These are phyloP conservation scores for Mycogone perniciosa DNA, from an alignment of 2,329 filamentous ascomycete species.

Conservation along the genomic window DNA sequence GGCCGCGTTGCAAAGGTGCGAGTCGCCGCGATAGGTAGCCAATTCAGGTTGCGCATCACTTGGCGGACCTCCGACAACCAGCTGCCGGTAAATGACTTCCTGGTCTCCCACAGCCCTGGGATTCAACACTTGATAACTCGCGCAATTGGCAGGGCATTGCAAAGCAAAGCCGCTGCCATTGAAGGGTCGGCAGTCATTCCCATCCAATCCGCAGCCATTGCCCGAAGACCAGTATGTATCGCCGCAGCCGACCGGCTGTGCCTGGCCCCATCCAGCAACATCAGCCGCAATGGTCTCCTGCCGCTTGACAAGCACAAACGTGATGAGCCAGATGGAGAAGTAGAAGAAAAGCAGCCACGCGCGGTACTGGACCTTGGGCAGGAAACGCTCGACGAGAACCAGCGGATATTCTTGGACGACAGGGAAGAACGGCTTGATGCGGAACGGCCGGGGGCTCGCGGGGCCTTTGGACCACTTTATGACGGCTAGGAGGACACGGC, in stretches of 20 bases:
- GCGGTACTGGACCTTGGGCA: slow-evolving; percentile 55
- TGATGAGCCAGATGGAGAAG: slow-evolving; percentile 61
- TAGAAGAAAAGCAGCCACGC: slow-evolving; percentile 53
- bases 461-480: slow-evolving; percentile 52
- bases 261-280: slow-evolving; percentile 61
- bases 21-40: slow-evolving; percentile 78
- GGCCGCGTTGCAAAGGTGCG: slow-evolving; percentile 77
- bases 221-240: slow-evolving; percentile 64
- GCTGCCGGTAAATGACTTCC: slow-evolving; percentile 55
- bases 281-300: slow-evolving; percentile 53
- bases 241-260: slow-evolving; percentile 59
- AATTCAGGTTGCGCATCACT: slow-evolving; percentile 31
- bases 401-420: slow-evolving; percentile 61
- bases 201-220: slow-evolving; percentile 69
- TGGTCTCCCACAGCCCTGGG: slow-evolving; percentile 68
- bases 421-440: slow-evolving; percentile 57
- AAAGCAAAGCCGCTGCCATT: slow-evolving; percentile 64
- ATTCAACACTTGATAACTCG: slow-evolving; percentile 58
- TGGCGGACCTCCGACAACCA: slow-evolving; percentile 63
- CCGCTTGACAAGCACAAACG: slow-evolving; percentile 63
- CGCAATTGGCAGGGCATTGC: slow-evolving; percentile 67
- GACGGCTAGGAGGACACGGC: slow-evolving; percentile 37
- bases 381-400: slow-evolving; percentile 52
- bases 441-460: slow-evolving; percentile 39
- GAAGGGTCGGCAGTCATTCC: slow-evolving; percentile 69